These are phyloP conservation scores for Deinandra increscens DNA, from an alignment of 129 eudicot genomes.

Conservation along the genomic window DNA sequence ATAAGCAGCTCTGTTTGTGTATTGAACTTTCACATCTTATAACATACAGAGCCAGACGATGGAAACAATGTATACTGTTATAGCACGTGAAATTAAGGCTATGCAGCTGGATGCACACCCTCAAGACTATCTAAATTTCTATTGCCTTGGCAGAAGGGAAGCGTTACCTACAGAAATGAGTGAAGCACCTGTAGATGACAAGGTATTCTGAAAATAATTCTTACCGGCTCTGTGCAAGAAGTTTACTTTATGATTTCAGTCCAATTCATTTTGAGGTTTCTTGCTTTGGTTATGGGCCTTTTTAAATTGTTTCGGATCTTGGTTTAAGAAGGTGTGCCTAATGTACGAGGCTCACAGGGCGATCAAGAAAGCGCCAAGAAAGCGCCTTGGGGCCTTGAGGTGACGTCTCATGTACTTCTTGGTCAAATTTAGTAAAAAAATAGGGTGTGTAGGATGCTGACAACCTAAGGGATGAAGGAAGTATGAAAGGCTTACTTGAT, in stretches of 20 bases:
- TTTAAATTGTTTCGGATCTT: neutral
- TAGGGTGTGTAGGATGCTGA: no score
- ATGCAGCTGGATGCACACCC: conserved; percentile 80
- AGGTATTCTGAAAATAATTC: conserved; percentile 39
- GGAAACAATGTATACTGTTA: conserved; percentile 72
- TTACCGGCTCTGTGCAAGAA: neutral
- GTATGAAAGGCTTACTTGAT: no score
- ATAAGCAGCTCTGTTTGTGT: neutral
- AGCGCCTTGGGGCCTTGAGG: no score
- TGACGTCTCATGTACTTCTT: no score
- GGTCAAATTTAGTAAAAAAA: no score
- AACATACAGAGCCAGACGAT: conserved; percentile 72
- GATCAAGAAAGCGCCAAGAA: no score
- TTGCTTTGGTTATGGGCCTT: neutral
- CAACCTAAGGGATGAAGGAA: no score
- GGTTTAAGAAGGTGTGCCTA: no score
- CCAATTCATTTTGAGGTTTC: neutral
- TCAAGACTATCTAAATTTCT: conserved; percentile 80
- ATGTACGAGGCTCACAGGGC: no score
- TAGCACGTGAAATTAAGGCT: conserved; percentile 70
- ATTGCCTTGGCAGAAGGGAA: conserved; percentile 86
- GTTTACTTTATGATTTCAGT: neutral
- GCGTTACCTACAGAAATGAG: conserved; percentile 40
- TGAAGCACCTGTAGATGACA: conserved; percentile 48
- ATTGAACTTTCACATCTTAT: neutral